phyloP scores from a whole-genome alignment of 371 early-diverging fungal species.

The Fennellomyces sp. region DNA sequence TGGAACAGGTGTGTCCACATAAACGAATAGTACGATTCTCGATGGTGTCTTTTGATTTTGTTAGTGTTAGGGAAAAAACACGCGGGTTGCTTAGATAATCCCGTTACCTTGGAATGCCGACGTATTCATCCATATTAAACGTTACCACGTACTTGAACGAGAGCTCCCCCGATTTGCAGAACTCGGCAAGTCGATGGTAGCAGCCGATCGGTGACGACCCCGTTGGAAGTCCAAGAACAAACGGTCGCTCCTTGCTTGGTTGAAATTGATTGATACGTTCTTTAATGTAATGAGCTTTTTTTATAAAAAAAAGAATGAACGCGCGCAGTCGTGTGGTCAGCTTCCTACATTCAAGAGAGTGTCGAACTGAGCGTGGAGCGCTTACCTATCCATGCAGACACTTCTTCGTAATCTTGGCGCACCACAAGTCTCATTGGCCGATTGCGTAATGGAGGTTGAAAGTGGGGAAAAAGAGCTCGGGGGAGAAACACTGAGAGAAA shows the following conservation, averaged over 20 bases:
- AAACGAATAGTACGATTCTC: constrained; percentile 87
- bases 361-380: no score
- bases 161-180: constrained; percentile 60
- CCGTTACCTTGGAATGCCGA: constrained; percentile 40
- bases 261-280: constrained; percentile 81
- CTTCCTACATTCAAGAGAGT: no score
- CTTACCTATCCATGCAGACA: constrained; percentile 68
- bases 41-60: constrained; percentile 53
- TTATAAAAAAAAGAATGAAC: constrained; percentile 28
- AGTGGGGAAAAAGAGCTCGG: background rate
- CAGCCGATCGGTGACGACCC: constrained; percentile 85
- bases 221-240: constrained; percentile 88
- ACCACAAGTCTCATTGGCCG: constrained; percentile 71
- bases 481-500: background rate
- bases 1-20: constrained; percentile 88
- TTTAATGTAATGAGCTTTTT: constrained; percentile 76
- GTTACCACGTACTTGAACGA: constrained; percentile 68
- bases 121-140: constrained; percentile 82
- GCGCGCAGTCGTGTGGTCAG: no score
- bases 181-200: constrained; percentile 67
- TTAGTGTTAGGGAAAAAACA: no score
- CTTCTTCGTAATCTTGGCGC: constrained; percentile 68
- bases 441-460: background rate
- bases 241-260: constrained; percentile 77
- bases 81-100: constrained; percentile 44